These are phyloP conservation scores for Musa acuminata DNA, from an alignment of 176 grass and related monocot genomes.

Conservation along the genomic window DNA sequence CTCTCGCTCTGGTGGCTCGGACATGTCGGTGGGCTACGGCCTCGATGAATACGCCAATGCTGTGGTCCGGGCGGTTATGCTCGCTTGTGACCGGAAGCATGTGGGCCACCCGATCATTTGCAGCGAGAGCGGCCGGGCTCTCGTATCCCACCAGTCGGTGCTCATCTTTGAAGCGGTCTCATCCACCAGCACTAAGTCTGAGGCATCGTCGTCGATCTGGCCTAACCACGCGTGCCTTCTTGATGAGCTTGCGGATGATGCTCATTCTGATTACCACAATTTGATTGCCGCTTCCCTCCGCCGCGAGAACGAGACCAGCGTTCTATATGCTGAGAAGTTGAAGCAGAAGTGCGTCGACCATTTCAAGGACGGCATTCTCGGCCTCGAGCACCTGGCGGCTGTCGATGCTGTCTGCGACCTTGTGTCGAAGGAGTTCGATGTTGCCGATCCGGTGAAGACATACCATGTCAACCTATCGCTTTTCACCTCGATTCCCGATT, in stretches of 20 bases:
- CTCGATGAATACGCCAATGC: constrained; percentile 10
- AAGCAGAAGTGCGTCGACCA: constrained; percentile 2
- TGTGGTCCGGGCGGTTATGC: constrained; percentile 1
- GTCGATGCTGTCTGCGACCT: constrained; percentile 8
- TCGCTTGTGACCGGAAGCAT: constrained; percentile 5
- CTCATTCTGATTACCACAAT: not conserved
- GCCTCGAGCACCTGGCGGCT: constrained; percentile 10
- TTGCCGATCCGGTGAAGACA: not conserved
- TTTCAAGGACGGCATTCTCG: constrained; percentile 6
- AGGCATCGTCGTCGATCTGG: not conserved
- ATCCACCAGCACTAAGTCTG: not conserved
- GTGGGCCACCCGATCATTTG: constrained; percentile 7
- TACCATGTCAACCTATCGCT: constrained; percentile 4
- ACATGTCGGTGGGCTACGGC: constrained; percentile 12
- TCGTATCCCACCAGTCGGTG: constrained; percentile 12
- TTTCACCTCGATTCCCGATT: constrained; percentile 13
- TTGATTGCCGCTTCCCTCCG: not conserved
- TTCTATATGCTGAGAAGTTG: constrained; percentile 1
- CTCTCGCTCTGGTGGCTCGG: constrained; percentile 3
- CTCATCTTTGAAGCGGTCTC: constrained; percentile 10
- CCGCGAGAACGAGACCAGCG: not conserved
- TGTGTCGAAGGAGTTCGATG: not conserved
- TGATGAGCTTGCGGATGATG: not conserved
- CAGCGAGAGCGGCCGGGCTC: constrained; percentile 15
- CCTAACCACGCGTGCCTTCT: not conserved